A percentile compares a stretch with the other conserved stretches of the same genome.
Conservation (phyloP, 768 basidiomycete species). For the Cystobasidium tubakii region DNA sequence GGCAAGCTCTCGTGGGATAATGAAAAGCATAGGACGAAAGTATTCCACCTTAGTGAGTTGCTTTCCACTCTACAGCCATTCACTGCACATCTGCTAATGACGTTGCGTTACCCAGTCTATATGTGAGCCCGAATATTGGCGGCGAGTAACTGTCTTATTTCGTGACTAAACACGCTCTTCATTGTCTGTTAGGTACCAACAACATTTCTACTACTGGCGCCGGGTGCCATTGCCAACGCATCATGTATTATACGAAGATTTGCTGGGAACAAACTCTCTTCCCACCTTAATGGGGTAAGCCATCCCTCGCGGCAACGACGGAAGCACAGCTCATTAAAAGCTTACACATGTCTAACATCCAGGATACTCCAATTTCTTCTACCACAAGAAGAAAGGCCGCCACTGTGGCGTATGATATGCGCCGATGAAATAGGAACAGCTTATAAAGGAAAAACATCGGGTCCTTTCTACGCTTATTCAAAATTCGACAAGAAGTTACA, state of each 20-base stretch:
- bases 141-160: not conserved
- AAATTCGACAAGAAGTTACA: slow-evolving; percentile 17
- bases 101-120: not conserved
- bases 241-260: not conserved
- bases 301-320: too few species aligned
- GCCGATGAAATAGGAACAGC: slow-evolving; percentile 12
- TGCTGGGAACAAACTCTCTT: not conserved
- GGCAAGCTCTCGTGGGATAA: slow-evolving; percentile 12
- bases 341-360: not conserved
- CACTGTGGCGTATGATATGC: slow-evolving; percentile 5
- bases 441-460: slow-evolving; percentile 12
- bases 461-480: slow-evolving; percentile 4
- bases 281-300: not conserved
- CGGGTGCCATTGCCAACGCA: not conserved
- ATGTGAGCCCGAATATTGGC: not conserved
- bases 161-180: not conserved
- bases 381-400: not conserved
- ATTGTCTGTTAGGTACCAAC: not conserved
- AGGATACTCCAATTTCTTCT: not conserved
- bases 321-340: too few species aligned
- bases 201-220: slow-evolving; percentile 1
- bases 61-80: not conserved
- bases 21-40: slow-evolving; percentile 7
- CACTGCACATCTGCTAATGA: not conserved
- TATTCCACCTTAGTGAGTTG: slow-evolving; percentile 4